Evolutionary conservation across 192 early-diverging fungal genomes (phyloP).

Genomic region (Powellomyces hirtus): DNA sequence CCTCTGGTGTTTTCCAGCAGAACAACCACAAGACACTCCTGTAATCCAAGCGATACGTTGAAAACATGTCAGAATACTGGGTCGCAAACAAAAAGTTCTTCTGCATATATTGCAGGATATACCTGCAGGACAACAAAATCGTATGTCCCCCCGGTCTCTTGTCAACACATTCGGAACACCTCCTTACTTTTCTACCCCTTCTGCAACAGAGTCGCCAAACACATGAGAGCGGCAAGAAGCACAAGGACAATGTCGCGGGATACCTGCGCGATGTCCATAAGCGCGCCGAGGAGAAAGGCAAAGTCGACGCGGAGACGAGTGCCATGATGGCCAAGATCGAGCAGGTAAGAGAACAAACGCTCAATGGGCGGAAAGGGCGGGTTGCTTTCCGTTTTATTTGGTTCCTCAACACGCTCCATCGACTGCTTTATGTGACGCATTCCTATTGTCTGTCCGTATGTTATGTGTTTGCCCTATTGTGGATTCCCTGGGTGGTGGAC

Average conservation of each 20-base stretch:
- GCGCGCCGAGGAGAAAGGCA: conserved; percentile 53
- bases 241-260: conserved; percentile 79
- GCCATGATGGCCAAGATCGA: conserved; percentile 26
- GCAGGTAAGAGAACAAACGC: conserved; percentile 16
- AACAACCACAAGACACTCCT: too few species aligned
- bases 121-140: conserved; percentile 76
- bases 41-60: too few species aligned
- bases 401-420: too few species aligned
- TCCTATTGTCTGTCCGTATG: too few species aligned
- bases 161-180: background rate
- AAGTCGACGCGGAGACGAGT: conserved; percentile 56
- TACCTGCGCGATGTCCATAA: conserved; percentile 70
- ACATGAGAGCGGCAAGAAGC: conserved; percentile 76
- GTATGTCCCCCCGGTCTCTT: conserved; percentile 41
- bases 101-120: conserved; percentile 83
- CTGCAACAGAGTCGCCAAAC: conserved; percentile 52
- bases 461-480: too few species aligned
- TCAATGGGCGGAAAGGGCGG: too few species aligned
- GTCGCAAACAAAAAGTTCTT: conserved; percentile 77
- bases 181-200: background rate
- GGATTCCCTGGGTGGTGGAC: too few species aligned
- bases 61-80: conserved; percentile 53
- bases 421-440: too few species aligned
- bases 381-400: too few species aligned
- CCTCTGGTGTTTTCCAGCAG: too few species aligned